Conservation (phyloP, 441 rosid genomes). For the Erodium texanum region DNA sequence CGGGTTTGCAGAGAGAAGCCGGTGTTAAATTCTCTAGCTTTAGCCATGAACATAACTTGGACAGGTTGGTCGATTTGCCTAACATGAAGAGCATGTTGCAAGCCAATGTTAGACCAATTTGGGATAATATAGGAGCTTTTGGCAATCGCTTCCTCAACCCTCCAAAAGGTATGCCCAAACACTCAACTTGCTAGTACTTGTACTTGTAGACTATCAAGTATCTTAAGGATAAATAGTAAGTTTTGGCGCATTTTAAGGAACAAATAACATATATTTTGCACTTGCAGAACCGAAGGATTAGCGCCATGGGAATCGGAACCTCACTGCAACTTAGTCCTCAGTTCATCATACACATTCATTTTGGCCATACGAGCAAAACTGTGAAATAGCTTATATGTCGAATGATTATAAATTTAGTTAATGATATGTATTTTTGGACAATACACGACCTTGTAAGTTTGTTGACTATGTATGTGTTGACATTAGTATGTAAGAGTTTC, state of each 20-base stretch:
- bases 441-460: too few species aligned
- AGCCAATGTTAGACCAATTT: slow-evolving; percentile 25
- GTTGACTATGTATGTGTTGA: too few species aligned
- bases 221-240: too few species aligned
- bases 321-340: not conserved
- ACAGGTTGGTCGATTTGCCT: slow-evolving; percentile 19
- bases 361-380: too few species aligned
- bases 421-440: too few species aligned
- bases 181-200: not conserved
- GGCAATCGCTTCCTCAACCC: slow-evolving; percentile 28
- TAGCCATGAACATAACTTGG: slow-evolving; percentile 26
- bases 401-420: too few species aligned
- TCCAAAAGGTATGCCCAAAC: slow-evolving; percentile 36
- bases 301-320: slow-evolving; percentile 1
- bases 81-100: slow-evolving; percentile 30
- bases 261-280: not conserved
- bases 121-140: slow-evolving; percentile 37
- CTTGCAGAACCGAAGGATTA: slow-evolving; percentile 14
- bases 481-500: too few species aligned
- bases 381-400: too few species aligned
- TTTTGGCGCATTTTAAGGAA: too few species aligned
- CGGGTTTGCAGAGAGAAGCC: slow-evolving; percentile 40
- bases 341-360: too few species aligned
- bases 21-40: slow-evolving; percentile 34
- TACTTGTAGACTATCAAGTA: too few species aligned